Evolutionary conservation across 2,329 filamentous ascomycete species (phyloP), one percentile per base, ranked within the genome.

Genomic region (Fusarium sp.): DNA sequence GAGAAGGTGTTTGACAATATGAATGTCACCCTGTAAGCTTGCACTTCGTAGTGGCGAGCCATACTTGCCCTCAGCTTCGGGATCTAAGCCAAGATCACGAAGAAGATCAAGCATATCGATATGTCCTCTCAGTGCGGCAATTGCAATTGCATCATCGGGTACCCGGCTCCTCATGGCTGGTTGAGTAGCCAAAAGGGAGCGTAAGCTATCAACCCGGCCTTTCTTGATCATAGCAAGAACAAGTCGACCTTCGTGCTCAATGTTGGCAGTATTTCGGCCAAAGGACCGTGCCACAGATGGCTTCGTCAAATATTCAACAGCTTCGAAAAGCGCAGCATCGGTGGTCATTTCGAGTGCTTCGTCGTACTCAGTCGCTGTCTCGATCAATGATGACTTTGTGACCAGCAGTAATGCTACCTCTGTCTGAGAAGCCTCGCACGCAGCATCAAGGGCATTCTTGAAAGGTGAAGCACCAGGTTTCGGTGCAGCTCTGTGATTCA

Each of bases 31-130:
- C 8, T 48, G 45, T 16, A 65, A 41, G 18, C 49, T 53, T n/a
- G 67, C 61, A 0, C 49, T 55, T 2, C 51, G 32, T 3, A 70
- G 24, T 6, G 65, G 65, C 3, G 67, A 58, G 2, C 65, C 67
- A 18, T 56, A 69, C 8, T 48, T 48, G 3, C 67, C 65, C n/a
- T 66, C 46, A 0, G 34, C 25, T 27, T 69, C 65, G 5, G 69
- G 56, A 11, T 30, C 10, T 25, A 66, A 34, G 2, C 65, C 67
- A 8, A 45, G 22, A 1, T 38, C n/a, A 3, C 61, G 12, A 2
- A 70, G 57, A 41, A 48, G 54, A 4, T 45, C 41, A 15, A 66
- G 5, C 10, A 62, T 46, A 6, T 29, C 44, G 1, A 11, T 4
- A 16, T 62, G 43, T 1, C 61, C 51, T 18, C 47, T 47, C 1